phyloP scores from a whole-genome alignment of 768 basidiomycete species.

The Hirschioporus abietinus region DNA sequence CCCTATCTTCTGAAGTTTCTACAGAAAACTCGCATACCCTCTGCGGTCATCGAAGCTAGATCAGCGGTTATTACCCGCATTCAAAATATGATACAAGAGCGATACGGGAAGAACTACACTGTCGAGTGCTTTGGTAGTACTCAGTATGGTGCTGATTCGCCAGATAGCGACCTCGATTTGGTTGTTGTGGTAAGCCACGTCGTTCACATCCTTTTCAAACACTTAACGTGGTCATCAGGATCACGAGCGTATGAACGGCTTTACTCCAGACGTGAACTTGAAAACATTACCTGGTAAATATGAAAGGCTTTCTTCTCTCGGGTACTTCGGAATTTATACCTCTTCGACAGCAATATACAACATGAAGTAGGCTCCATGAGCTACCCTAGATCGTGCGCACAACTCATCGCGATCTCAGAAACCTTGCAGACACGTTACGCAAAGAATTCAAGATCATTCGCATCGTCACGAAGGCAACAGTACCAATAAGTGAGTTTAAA shows the following conservation, averaged over 20 bases:
- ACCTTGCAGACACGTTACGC: slow-evolving; percentile 25
- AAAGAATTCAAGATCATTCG: slow-evolving; percentile 26
- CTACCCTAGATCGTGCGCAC: background rate
- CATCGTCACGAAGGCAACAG: slow-evolving; percentile 29
- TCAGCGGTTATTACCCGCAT: slow-evolving; percentile 18
- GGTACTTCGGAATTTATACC: background rate
- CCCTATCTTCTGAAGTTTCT: background rate
- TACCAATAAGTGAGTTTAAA: slow-evolving; percentile 37
- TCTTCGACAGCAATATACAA: slow-evolving; percentile 25
- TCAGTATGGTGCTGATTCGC: slow-evolving; percentile 38
- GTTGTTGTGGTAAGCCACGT: slow-evolving; percentile 39
- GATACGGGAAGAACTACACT: slow-evolving; percentile 28
- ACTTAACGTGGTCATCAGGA: slow-evolving; percentile 25
- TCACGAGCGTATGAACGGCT: slow-evolving; percentile 22
- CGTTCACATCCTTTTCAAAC: background rate
- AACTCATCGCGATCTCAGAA: slow-evolving; percentile 18
- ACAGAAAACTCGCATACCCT: background rate
- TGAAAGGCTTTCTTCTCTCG: background rate
- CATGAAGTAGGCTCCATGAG: slow-evolving; percentile 18
- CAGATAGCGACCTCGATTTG: slow-evolving; percentile 45
- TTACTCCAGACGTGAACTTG: slow-evolving; percentile 21
- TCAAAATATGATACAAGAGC: slow-evolving; percentile 19
- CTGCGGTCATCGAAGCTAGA: slow-evolving; percentile 18
- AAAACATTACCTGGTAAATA: slow-evolving; percentile 26
- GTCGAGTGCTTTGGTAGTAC: slow-evolving; percentile 46